Base-by-base conservation (phyloP, 2,329 filamentous ascomycete genomes). In the Cordyceps farinosa region DNA sequence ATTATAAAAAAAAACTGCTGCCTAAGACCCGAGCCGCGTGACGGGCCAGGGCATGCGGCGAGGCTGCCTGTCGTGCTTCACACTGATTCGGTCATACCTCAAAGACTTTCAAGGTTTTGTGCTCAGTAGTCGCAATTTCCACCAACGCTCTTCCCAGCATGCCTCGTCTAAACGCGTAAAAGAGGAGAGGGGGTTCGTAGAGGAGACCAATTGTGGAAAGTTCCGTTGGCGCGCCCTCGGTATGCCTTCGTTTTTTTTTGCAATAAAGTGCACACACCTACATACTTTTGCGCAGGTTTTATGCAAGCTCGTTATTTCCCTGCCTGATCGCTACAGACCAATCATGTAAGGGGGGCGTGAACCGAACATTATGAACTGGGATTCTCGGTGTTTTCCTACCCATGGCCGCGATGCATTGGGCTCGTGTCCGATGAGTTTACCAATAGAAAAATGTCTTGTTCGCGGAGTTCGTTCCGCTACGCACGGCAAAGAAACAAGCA, bases 391-490 rank as follows among this genome's bases (percentile, higher is more conserved):
- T 38, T 38, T 8, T 38, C 22, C 22, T 22, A 10, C 8, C 44
- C 22, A 29, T 47, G 5, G 9, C 8, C 27, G 38, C 17, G 4
- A 55, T 55, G 27, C 27, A 15, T 10, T 38, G 9, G 36, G 36
- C 36, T 38, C 36, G 36, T 10, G 36, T 45, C 42, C n/a, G 10
- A 44, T 30, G 22, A 55, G 22, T 55, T 58, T 58, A 30, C 30
- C 38, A 58, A 48, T 36, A 15, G 13, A 29, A 36, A 34, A 9
- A 5, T 17, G 30, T 13, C 32, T n/a, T 32, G 22, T 58, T n/a
- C 22, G 55, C 55, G 55, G 55, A 48, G 40, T 48, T 58, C n/a
- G 44, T 44, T 48, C 55, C 55, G 55, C 29, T 10, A 11, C 40
- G 32, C 27, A 50, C 32, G n/a, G 22, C 22, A 22, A 22, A 22